These are phyloP conservation scores for Solanum bulbocastanum DNA, from an alignment of 257 asterid genomes.

Conservation along the genomic window DNA sequence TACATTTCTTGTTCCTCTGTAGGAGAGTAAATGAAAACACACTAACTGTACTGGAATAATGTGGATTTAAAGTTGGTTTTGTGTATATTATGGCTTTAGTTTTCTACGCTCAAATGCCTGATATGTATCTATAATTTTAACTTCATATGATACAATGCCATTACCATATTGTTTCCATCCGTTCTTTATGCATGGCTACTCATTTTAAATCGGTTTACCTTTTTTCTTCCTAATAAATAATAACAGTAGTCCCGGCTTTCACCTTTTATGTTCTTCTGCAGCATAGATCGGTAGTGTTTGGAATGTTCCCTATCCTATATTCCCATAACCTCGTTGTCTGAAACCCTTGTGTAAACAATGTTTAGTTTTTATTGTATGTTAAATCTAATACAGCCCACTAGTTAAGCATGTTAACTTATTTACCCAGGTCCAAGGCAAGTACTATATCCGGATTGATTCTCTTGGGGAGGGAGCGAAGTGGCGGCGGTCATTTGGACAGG, in stretches of 20 bases:
- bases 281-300: neutral
- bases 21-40: neutral
- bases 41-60: neutral
- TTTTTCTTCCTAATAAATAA: neutral
- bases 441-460: constrained; percentile 66
- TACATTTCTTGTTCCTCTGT: neutral
- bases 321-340: neutral
- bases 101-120: neutral
- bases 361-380: neutral
- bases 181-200: neutral
- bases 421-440: constrained; percentile 74
- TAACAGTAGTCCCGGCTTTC: neutral
- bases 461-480: constrained; percentile 90
- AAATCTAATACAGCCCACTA: neutral
- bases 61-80: neutral
- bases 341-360: neutral
- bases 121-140: neutral
- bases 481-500: constrained; percentile 94
- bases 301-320: neutral
- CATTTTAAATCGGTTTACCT: neutral
- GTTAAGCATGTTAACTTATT: neutral
- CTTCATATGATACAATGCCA: neutral
- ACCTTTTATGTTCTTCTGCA: neutral
- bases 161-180: neutral
- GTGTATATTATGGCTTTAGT: neutral